Percentiles rank a stretch among this genome's conserved stretches.
Evolutionary conservation across 371 early-diverging fungal species (phyloP).

Genomic region (Mortierella sp.): DNA sequence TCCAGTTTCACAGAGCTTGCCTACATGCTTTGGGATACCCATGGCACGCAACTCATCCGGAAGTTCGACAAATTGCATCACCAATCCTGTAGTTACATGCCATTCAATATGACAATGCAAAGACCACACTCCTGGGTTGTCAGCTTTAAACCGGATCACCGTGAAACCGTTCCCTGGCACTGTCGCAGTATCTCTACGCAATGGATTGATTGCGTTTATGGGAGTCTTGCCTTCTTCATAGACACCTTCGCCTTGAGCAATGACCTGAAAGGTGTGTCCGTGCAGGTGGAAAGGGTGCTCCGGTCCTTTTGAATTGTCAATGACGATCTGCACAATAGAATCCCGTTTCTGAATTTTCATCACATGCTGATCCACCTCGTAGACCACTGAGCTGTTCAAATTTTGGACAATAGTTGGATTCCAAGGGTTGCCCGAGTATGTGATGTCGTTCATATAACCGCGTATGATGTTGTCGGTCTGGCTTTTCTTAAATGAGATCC

Average conservation of each 20-base stretch:
- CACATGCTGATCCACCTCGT: conserved; percentile 32
- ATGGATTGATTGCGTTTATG: conserved; percentile 66
- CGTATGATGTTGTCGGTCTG: conserved; percentile 29
- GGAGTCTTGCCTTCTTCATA: conserved; percentile 59
- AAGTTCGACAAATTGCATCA: conserved; percentile 53
- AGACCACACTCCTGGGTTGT: conserved; percentile 66
- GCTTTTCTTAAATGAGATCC: conserved; percentile 49
- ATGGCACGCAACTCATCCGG: conserved; percentile 53
- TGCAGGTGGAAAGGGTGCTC: conserved; percentile 63
- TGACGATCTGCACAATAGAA: conserved; percentile 42
- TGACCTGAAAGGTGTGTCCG: conserved; percentile 60
- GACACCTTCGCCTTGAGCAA: conserved; percentile 56
- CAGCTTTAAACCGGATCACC: conserved; percentile 69
- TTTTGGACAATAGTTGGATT: conserved; percentile 50
- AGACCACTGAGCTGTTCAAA: conserved; percentile 12
- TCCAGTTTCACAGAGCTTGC: conserved; percentile 37
- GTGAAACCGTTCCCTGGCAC: conserved; percentile 64
- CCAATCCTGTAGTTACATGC: conserved; percentile 51
- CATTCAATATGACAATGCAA: conserved; percentile 62
- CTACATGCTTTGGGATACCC: conserved; percentile 38
- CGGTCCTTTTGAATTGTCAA: conserved; percentile 39
- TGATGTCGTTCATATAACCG: conserved; percentile 49
- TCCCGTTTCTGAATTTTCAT: conserved; percentile 37
- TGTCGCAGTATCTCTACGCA: conserved; percentile 69
- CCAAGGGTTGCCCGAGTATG: conserved; percentile 39